Base-by-base conservation (phyloP, 192 early-diverging fungal species). In the Allomyces macrogynus region DNA sequence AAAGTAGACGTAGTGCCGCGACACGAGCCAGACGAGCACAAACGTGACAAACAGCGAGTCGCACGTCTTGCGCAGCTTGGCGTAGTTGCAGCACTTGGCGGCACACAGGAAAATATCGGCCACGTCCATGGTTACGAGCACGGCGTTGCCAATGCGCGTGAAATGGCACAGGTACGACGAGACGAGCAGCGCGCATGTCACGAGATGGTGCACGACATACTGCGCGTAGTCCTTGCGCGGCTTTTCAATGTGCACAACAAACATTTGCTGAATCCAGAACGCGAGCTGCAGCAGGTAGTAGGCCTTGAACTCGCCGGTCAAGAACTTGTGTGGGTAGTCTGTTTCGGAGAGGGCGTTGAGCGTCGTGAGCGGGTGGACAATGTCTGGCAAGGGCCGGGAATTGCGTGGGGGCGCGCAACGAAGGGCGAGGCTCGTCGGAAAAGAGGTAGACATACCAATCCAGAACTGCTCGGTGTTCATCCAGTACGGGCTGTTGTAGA, bases 71-170 rank as follows among this genome's bases (percentile, higher is more conserved):
- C 74, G 72, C 64, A 77, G 76, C 27, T 75, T 75, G 27, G 84
- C 64, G 68, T 92, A 92, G 69, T 86, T 89, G 65, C 89, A 71
- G 64, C 88, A 80, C 74, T 92, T 92, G 70, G 89, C 87, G 18
- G 69, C 24, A 4, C 75, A 71, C 40, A 86, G 67, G 32, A 81
- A 69, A 62, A 79, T 74, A 71, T 86, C 85, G 14, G 83, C 72
- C 20, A 83, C 67, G 75, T 86, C 85, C 80, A 86, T 78, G 66
- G 77, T 74, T 1, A 82, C 73, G 73, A 86, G 81, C 22, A 83
- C 76, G 0, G 78, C 77, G 63, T 84, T 81, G 10, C 85, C 85
- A 20, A 80, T 71, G 14, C 79, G 68, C 62, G 81, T 82, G 63
- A 80, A 86, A 67, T 86, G 79, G 63, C 69, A 81, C 0, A 69